Conservation (phyloP, 2,329 filamentous ascomycete genomes). For the Paraphoma chrysanthemicola region DNA sequence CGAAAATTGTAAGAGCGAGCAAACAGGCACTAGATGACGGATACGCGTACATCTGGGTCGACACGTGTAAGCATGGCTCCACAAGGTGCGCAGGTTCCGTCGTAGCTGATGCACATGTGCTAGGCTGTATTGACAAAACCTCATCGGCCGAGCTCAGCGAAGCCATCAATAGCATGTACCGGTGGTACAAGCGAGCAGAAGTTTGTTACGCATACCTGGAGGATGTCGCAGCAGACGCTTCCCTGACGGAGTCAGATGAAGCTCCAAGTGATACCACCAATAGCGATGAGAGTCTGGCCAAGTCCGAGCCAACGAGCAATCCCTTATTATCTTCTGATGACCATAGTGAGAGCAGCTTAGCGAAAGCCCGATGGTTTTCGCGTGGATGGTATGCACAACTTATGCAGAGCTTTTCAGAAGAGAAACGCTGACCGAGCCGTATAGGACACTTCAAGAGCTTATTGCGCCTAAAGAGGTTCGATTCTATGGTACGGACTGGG, state of each 20-base stretch:
- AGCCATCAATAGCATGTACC: constrained; percentile 18
- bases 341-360: not conserved
- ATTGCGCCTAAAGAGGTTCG: constrained; percentile 12
- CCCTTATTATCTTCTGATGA: too few relatives aligned
- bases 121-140: constrained; percentile 17
- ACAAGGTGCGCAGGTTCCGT: too few relatives aligned
- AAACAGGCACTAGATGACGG: constrained; percentile 12
- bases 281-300: too few relatives aligned
- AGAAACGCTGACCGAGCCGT: not conserved
- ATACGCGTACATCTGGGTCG: constrained; percentile 17
- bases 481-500: constrained; percentile 15
- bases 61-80: constrained; percentile 9
- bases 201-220: constrained; percentile 15
- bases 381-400: not conserved
- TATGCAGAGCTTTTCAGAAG: not conserved
- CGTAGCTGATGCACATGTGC: not conserved
- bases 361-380: constrained; percentile 15
- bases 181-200: constrained; percentile 12
- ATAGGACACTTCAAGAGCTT: constrained; percentile 14
- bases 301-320: too few relatives aligned
- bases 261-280: not conserved
- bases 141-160: constrained; percentile 14
- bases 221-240: not conserved
- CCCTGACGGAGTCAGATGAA: not conserved
- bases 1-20: constrained; percentile 10